These are phyloP conservation scores for Claviceps maximensis DNA, from an alignment of 2,329 filamentous ascomycete species.

Conservation along the genomic window DNA sequence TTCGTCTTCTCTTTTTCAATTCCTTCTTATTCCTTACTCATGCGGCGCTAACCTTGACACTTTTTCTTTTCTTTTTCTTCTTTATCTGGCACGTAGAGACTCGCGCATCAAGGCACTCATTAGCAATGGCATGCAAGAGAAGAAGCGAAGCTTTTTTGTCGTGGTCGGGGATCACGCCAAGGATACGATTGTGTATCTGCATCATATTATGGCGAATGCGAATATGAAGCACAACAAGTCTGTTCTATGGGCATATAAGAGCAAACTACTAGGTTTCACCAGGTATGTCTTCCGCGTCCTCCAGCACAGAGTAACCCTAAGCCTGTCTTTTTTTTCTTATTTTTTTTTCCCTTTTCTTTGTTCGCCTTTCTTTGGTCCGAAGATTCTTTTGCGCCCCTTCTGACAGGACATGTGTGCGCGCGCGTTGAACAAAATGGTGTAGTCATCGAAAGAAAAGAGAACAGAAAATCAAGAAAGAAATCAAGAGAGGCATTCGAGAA, in stretches of 20 bases:
- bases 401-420: neutral
- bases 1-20: neutral
- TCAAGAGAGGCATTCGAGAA: constrained; percentile 88
- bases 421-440: neutral
- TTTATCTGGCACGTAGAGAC: constrained; percentile 40
- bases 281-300: constrained; percentile 29
- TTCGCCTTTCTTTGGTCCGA: too few species aligned
- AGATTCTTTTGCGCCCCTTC: neutral
- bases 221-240: constrained; percentile 86
- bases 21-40: neutral
- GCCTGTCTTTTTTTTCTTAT: too few species aligned
- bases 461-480: constrained; percentile 95
- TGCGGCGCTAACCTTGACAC: neutral
- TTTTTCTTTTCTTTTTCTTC: neutral
- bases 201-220: constrained; percentile 82
- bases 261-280: constrained; percentile 87
- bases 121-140: constrained; percentile 82
- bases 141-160: constrained; percentile 97
- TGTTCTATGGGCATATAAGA: constrained; percentile 97
- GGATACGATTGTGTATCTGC: constrained; percentile 86
- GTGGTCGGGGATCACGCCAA: constrained; percentile 86
- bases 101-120: constrained; percentile 85
- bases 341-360: neutral
- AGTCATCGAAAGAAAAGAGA: constrained; percentile 96
- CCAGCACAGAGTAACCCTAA: neutral